Percentiles rank a stretch among this genome's conserved stretches.
Evolutionary conservation across 225 moss, liverwort and hornwort species (phyloP).

Genomic region (Rhytidiadelphus loreus): DNA sequence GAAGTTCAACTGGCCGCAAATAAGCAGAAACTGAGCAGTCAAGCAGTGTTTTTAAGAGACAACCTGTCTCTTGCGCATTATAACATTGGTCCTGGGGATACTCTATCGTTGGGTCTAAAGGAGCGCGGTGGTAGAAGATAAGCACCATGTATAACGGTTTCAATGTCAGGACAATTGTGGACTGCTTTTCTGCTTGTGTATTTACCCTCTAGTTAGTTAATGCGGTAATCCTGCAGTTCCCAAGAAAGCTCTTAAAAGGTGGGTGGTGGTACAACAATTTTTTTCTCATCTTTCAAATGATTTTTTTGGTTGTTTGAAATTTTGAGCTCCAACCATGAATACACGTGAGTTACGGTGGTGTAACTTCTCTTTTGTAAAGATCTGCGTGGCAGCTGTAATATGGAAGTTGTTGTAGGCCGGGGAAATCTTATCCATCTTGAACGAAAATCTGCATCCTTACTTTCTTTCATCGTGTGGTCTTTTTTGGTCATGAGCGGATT

Average conservation of each 20-base stretch:
- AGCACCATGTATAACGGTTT: conserved; percentile 15
- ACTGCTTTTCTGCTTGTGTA: conserved; percentile 23
- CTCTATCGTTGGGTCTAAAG: conserved; percentile 67
- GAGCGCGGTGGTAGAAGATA: conserved; percentile 96
- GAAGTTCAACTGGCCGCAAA: conserved; percentile 88
- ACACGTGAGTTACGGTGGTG: not conserved
- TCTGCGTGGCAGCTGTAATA: not conserved
- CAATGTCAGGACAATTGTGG: not conserved
- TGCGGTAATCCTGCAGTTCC: conserved; percentile 10
- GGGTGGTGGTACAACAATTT: not conserved
- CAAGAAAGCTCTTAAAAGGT: conserved; percentile 3
- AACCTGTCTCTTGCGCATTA: conserved; percentile 76
- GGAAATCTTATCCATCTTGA: not conserved
- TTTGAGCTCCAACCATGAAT: not conserved
- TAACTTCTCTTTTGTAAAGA: not conserved
- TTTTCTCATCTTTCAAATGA: not conserved
- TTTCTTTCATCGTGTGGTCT: not conserved
- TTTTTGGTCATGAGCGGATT: not conserved
- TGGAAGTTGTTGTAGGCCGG: not conserved
- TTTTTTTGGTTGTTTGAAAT: not conserved
- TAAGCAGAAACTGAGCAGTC: conserved; percentile 88
- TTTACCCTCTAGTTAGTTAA: conserved; percentile 5
- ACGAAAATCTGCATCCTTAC: not conserved
- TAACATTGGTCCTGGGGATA: conserved; percentile 94
- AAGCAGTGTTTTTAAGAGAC: conserved; percentile 75